Base-by-base conservation (phyloP, 495 filamentous ascomycete genomes). In the Cladorrhinum samala region DNA sequence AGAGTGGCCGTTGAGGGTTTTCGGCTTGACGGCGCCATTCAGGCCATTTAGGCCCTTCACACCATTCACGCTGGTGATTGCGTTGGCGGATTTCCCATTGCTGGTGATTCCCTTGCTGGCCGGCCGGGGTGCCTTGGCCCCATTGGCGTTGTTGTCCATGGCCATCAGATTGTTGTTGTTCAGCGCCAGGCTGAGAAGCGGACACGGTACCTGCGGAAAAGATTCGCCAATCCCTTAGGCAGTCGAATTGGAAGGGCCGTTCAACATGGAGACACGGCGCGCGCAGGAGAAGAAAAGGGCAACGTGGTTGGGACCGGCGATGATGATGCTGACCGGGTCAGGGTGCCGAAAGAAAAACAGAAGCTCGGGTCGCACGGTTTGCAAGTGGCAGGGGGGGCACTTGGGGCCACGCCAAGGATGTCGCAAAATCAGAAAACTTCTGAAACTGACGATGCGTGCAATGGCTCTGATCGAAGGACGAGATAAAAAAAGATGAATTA, bases 121-220 rank as follows among this genome's bases (percentile, higher is more conserved):
- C 45, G 14, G 21, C 36, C 18, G 45, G 21, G 59, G 33, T 13
- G 40, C 59, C 41, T 72, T 74, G 20, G 59, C 54, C 36, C 70
- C 69, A 53, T 72, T 73, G 16, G 57, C 40, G 36, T 64, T 58
- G 36, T 64, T 58, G 50, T 61, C 58, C 69, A 70, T 70, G 51
- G 45, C 24, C 21, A 23, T 60, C 42, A 41, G 18, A 46, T n/a
- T n/a, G n/a, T n/a, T 19, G 38, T 24, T 50, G 27, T 57, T 62
- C 62, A 62, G 59, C 56, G 39, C 62, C 52, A 50, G 59, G 62
- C 62, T 59, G 58, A 53, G 7, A 39, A 58, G n/a, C 39, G 49
- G 24, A 17, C 38, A 23, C 8, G 23, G 25, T 27, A 38, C n/a
- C 4, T 38, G 50, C 27, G 39, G 38, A 27, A 53, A 43, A 21